Base-by-base conservation (phyloP, 768 basidiomycete genomes). In the Leucosporidium yakuticum region DNA sequence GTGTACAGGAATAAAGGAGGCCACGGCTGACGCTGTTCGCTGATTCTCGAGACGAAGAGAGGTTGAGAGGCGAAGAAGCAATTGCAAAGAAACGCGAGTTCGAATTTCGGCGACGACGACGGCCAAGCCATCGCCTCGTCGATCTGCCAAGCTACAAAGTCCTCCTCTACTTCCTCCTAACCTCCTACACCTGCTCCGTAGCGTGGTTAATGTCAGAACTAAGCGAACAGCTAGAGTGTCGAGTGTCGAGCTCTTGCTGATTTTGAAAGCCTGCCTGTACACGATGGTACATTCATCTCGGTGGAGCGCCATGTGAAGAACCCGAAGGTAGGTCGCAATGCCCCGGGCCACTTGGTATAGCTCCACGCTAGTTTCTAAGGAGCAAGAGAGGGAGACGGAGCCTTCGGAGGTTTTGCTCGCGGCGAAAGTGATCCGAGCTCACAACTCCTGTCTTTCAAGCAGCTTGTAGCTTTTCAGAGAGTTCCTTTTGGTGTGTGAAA, bases 1-100 rank as follows among this genome's bases (percentile, higher is more conserved):
- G 64, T 68, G 57, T 1, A 14, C 25, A 1, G 67, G 61, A 14
- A n/a, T 44, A 53, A 63, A 71, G 44, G 34, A 9, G 21, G 58
- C 39, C 58, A 47, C 31, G 57, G 57, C 47, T 11, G 59, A 29
- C 17, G 34, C 19, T 8, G 50, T 36, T 32, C 31, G 27, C 55
- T 29, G 23, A 57, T 12, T 2, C 49, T 50, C 27, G 7, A 11
- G 27, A 54, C 53, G 9, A 3, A 59, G 39, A 23, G 36, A 44
- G 5, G n/a, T 34, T 32, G n/a, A 3, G 32, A 36, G 29, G 19
- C 15, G 55, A 21, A 31, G 7, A 57, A 32, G 11, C 31, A 23
- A 32, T 31, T 57, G 55, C 29, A 31, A 7, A 23, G 11, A 31
- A 31, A 34, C 17, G 14, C 20, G 15, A 20, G 21, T 15, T 20